Conservation (phyloP, 1,284 basidiomycete species). For the Cutaneotrichosporon daszewskae region DNA sequence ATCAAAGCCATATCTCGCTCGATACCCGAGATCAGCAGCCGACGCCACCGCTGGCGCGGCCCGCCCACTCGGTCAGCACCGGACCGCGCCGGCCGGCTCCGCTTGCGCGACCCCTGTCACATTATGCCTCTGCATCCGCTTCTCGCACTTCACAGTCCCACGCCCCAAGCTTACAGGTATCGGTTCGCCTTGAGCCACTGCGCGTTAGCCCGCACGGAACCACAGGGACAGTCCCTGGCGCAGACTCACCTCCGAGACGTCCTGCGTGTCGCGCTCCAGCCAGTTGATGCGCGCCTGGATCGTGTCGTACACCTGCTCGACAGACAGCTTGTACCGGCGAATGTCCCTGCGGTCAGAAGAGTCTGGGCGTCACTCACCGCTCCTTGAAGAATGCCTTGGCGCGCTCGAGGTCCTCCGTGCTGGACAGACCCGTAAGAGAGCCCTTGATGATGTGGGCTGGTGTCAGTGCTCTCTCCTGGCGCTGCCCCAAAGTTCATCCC, state of each 20-base stretch:
- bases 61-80: too few species aligned
- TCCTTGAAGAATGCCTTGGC: constrained; percentile 62
- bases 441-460: constrained; percentile 50
- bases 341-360: constrained; percentile 25
- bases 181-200: constrained; percentile 57
- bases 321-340: constrained; percentile 50
- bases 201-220: constrained; percentile 3
- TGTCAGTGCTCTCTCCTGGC: too few species aligned
- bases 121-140: not conserved
- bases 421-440: constrained; percentile 60
- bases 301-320: constrained; percentile 53
- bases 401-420: constrained; percentile 63
- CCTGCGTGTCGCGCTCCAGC: constrained; percentile 51
- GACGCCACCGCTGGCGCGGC: too few species aligned
- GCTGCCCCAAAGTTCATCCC: too few species aligned
- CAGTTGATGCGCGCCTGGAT: constrained; percentile 53
- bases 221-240: not conserved
- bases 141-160: not conserved
- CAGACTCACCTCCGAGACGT: constrained; percentile 48
- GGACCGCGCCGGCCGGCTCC: too few species aligned
- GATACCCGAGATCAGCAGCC: too few species aligned
- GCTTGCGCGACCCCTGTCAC: too few species aligned
- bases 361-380: constrained; percentile 29
- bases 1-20: too few species aligned
- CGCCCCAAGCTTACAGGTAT: constrained; percentile 33